Base-by-base conservation (phyloP, 768 basidiomycete genomes). In the Filobasidium wieringae region DNA sequence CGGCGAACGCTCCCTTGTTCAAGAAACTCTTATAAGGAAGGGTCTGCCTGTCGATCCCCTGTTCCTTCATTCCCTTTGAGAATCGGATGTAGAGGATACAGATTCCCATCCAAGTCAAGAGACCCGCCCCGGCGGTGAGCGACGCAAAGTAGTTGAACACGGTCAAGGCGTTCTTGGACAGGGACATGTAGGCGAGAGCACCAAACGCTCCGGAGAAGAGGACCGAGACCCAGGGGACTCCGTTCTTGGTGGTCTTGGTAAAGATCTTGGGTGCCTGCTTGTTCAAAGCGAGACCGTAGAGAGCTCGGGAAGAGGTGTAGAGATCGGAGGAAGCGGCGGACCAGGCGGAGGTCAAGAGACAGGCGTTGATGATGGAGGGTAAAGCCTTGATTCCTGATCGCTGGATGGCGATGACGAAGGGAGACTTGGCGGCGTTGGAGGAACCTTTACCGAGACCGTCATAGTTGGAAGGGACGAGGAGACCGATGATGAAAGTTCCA, bases 271-370 rank as follows among this genome's bases (percentile, higher is more conserved):
- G 92, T 0, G 91, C 91, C 69, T 89, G 88, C 2, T 86, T 84
- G 33, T 81, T 77, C 15, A 79, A 66, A 26, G 91, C 85, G 57
- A 96, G 79, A 53, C 88, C 89, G 72, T 92, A 92, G 8, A 96
- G 79, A 17, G 76, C 76, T 29, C 77, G 72, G 3, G 89, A 90
- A 45, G 85, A 84, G 3, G 88, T 91, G 76, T 89, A 93, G 45
- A 95, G 72, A 70, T 93, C 89, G 70, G 85, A 86, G 24, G 84
- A 84, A 5, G 87, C 88, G 32, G 91, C 90, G 26, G 90, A 93
- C 85, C 87, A 91, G 5, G 91, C 90, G 2, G 89, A 88, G 36
- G 86, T 88, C 62, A 97, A 75, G 14, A 93, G 78, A 70, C 71
- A 69, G 81, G 67, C 66, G 64, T 66, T 69, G 67, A 81, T 73